A percentile compares a stretch with the other conserved stretches of the same genome.
These are phyloP conservation scores for Leptographium galeiforme DNA, from an alignment of 2,329 filamentous ascomycete species.

Conservation along the genomic window DNA sequence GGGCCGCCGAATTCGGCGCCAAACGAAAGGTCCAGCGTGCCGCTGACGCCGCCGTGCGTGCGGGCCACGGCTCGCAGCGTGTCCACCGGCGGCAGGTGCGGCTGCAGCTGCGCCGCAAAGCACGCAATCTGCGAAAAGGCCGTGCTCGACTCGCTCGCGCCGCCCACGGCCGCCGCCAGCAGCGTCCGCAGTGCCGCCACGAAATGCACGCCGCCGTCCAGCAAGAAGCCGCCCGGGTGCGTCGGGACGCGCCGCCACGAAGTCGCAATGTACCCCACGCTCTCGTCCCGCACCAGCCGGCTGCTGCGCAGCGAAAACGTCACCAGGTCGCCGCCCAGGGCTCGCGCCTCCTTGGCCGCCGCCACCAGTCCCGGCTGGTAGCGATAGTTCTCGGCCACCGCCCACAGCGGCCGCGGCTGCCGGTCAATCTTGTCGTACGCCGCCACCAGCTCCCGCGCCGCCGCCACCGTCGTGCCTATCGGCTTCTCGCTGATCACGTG, in stretches of 20 bases:
- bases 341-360: constrained; percentile 13
- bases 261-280: constrained; percentile 35
- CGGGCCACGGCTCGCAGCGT: constrained; percentile 43
- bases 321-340: constrained; percentile 14
- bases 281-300: constrained; percentile 23
- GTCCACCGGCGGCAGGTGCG: constrained; percentile 51
- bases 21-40: constrained; percentile 16
- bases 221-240: constrained; percentile 63
- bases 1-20: constrained; percentile 20
- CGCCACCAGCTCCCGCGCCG: constrained; percentile 13
- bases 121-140: constrained; percentile 28
- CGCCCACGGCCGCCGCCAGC: constrained; percentile 27
- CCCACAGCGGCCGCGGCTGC: constrained; percentile 28
- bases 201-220: constrained; percentile 65
- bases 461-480: constrained; percentile 39
- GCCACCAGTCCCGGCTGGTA: constrained; percentile 20
- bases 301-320: constrained; percentile 28
- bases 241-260: constrained; percentile 51
- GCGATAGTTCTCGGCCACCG: constrained; percentile 62
- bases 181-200: constrained; percentile 49
- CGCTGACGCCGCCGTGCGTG: constrained; percentile 15
- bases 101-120: constrained; percentile 38
- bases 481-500: constrained; percentile 61
- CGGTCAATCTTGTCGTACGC: constrained; percentile 14
- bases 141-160: no score